Conservation (phyloP, 169 alveolate species). For the Eimeria maxima region DNA sequence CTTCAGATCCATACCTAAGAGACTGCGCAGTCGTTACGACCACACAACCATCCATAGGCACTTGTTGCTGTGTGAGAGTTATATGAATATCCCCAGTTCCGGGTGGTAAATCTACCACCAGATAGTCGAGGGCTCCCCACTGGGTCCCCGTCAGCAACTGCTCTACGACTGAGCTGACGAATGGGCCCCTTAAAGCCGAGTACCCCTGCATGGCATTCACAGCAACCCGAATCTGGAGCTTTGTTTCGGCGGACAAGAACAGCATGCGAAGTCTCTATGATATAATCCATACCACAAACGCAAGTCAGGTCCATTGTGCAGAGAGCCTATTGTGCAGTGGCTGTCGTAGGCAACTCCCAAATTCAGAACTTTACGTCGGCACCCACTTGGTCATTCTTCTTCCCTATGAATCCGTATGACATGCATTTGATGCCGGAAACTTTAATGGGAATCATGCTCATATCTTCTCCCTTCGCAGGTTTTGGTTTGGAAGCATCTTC, state of each 20-base stretch:
- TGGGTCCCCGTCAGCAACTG: slow-evolving; percentile 83
- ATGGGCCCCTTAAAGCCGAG: slow-evolving; percentile 85
- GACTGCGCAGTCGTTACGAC: slow-evolving; percentile 98
- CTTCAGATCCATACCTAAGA: slow-evolving; percentile 83
- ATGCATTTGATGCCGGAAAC: slow-evolving; percentile 94
- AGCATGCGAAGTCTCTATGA: neutral
- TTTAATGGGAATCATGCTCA: slow-evolving; percentile 69
- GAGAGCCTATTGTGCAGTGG: neutral
- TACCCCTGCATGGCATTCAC: slow-evolving; percentile 63
- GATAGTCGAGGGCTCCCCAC: slow-evolving; percentile 99
- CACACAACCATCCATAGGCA: slow-evolving; percentile 93
- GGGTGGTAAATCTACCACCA: slow-evolving; percentile 99
- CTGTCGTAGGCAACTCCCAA: neutral
- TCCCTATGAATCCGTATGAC: slow-evolving; percentile 95
- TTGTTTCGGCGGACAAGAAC: neutral
- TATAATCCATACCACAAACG: neutral
- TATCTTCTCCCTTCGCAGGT: neutral
- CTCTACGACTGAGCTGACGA: slow-evolving; percentile 82
- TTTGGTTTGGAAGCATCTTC: neutral
- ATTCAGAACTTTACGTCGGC: neutral
- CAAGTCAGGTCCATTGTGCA: neutral
- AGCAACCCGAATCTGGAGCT: neutral
- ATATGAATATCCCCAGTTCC: slow-evolving; percentile 99
- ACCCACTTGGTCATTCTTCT: slow-evolving; percentile 86
- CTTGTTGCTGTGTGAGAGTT: slow-evolving; percentile 95